Evolutionary conservation across 495 filamentous ascomycete genomes (phyloP).

Genomic region (Aspergillus diversus): DNA sequence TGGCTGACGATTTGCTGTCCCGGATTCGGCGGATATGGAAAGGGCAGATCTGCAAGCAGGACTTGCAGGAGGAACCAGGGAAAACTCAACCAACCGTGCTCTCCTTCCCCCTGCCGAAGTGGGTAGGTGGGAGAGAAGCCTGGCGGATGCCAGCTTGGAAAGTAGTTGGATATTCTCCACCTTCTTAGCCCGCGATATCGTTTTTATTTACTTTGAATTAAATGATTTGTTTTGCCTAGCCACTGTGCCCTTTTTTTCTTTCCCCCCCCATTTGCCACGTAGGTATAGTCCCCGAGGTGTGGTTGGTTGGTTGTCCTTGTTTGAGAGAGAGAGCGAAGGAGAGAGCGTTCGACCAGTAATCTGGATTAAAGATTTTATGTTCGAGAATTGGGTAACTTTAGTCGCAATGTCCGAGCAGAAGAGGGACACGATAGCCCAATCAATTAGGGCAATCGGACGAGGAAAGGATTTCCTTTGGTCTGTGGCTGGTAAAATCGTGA

Average conservation of each 20-base stretch:
- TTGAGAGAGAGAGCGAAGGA: no score
- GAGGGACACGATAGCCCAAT: not conserved
- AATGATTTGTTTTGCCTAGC: conserved; percentile 10
- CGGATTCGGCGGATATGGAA: conserved; percentile 24
- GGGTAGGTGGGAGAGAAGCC: conserved; percentile 15
- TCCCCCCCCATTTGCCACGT: conserved; percentile 19
- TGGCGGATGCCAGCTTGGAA: not conserved
- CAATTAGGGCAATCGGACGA: not conserved
- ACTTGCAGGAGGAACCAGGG: conserved; percentile 19
- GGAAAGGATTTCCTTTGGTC: not conserved
- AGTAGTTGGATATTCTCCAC: conserved; percentile 5
- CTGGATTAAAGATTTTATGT: not conserved
- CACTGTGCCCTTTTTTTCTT: conserved; percentile 8
- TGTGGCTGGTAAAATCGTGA: not conserved
- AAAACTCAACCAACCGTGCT: not conserved
- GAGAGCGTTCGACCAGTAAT: no score
- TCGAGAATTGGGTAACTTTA: no score
- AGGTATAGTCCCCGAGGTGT: not conserved
- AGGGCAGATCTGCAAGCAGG: conserved; percentile 29
- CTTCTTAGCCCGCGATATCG: not conserved
- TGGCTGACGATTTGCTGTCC: conserved; percentile 9
- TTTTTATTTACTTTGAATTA: not conserved
- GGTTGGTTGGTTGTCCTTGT: not conserved
- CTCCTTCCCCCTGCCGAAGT: conserved; percentile 15
- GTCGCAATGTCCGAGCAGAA: not conserved